phyloP scores from a whole-genome alignment of 1,284 basidiomycete species.

The Clitocybe nebularis region DNA sequence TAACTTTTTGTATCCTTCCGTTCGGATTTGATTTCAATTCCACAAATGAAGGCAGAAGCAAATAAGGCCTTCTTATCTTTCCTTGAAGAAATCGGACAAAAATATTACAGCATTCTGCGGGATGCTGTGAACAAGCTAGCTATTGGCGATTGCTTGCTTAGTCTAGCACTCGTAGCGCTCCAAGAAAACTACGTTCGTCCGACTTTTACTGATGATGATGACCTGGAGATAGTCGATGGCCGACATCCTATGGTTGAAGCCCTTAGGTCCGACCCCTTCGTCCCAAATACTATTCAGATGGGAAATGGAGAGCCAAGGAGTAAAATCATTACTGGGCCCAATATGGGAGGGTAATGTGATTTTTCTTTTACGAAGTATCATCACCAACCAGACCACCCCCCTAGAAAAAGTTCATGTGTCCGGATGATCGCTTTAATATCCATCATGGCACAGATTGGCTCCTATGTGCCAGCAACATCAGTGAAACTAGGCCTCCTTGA shows the following conservation, averaged over 20 bases:
- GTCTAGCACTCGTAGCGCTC: conserved; percentile 65
- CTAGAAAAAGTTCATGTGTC: conserved; percentile 72
- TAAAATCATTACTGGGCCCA: conserved; percentile 81
- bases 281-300: conserved; percentile 67
- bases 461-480: conserved; percentile 72
- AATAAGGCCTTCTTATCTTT: conserved; percentile 67
- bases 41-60: conserved; percentile 44
- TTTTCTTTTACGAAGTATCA: no score
- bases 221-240: conserved; percentile 66
- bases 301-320: conserved; percentile 51
- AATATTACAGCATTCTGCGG: conserved; percentile 69
- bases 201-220: conserved; percentile 53
- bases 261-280: conserved; percentile 72
- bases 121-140: conserved; percentile 78
- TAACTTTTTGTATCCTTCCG: neutral
- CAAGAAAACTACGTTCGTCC: conserved; percentile 76
- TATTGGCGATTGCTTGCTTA: conserved; percentile 74
- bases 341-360: conserved; percentile 62
- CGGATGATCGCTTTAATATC: conserved; percentile 72
- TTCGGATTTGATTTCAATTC: neutral
- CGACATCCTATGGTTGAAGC: conserved; percentile 84
- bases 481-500: conserved; percentile 79
- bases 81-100: conserved; percentile 61
- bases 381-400: no score
- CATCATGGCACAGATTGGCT: conserved; percentile 69